Evolutionary conservation across 768 basidiomycete species (phyloP).

Genomic region (Hygrocybe coccinea): DNA sequence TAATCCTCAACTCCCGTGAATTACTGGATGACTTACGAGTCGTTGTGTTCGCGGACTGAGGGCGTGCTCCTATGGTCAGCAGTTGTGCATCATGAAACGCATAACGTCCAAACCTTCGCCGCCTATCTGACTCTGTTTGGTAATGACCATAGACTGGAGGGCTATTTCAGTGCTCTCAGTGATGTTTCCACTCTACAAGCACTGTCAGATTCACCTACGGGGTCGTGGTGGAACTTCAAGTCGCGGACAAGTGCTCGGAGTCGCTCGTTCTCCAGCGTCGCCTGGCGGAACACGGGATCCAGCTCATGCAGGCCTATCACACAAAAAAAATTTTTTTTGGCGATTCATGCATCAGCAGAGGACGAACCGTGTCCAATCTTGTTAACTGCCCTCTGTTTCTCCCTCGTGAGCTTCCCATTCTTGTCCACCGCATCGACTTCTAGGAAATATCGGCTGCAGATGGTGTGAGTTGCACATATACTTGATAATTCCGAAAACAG

Average conservation of each 20-base stretch:
- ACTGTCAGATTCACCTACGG: constrained; percentile 53
- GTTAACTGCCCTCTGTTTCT: constrained; percentile 80
- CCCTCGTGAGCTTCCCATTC: constrained; percentile 62
- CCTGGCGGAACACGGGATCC: constrained; percentile 73
- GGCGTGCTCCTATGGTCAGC: background rate
- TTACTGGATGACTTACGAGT: constrained; percentile 65
- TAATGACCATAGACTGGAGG: constrained; percentile 92
- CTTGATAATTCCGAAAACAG: constrained; percentile 11
- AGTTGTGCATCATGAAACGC: background rate
- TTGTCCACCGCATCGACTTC: constrained; percentile 80
- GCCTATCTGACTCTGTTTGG: constrained; percentile 89
- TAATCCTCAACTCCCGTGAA: constrained; percentile 2
- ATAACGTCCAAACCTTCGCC: constrained; percentile 62
- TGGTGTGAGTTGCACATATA: too few species aligned
- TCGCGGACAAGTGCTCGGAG: constrained; percentile 69
- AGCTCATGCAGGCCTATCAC: constrained; percentile 71
- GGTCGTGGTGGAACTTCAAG: constrained; percentile 79
- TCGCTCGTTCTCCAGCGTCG: constrained; percentile 74
- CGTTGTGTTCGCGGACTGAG: constrained; percentile 85
- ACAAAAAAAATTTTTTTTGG: too few species aligned
- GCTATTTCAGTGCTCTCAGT: constrained; percentile 46
- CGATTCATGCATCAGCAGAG: background rate
- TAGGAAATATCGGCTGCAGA: constrained; percentile 71
- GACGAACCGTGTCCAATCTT: constrained; percentile 85
- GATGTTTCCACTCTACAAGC: too few species aligned